Percentiles rank a stretch among this genome's conserved stretches.
Evolutionary conservation across 2,329 filamentous ascomycete species (phyloP).

Genomic region (Podosphaera aphanis): DNA sequence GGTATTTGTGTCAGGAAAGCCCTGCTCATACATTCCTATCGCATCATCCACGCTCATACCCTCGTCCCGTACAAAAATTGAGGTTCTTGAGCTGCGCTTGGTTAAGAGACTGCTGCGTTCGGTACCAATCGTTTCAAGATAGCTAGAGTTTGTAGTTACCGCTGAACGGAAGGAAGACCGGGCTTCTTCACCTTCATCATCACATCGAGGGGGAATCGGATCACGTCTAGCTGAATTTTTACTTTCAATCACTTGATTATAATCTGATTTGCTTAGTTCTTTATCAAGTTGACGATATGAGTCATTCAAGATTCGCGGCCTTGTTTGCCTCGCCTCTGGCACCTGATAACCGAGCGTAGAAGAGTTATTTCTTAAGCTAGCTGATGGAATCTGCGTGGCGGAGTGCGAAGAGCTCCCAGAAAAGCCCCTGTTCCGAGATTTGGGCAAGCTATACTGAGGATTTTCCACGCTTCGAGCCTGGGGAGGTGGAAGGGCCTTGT

Average conservation of each 20-base stretch:
- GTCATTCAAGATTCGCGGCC: slow-evolving; percentile 13
- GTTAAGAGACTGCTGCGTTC: slow-evolving; percentile 66
- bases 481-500: too few relatives aligned
- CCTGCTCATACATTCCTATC: slow-evolving; percentile 45
- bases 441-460: neutral
- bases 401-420: slow-evolving; percentile 14
- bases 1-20: slow-evolving; percentile 29
- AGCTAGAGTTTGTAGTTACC: slow-evolving; percentile 34
- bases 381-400: slow-evolving; percentile 3
- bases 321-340: slow-evolving; percentile 11
- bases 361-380: slow-evolving; percentile 9
- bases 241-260: slow-evolving; percentile 8
- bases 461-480: too few relatives aligned
- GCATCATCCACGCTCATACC: slow-evolving; percentile 42
- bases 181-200: slow-evolving; percentile 18
- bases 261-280: slow-evolving; percentile 10
- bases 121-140: slow-evolving; percentile 38
- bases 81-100: slow-evolving; percentile 54
- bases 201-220: slow-evolving; percentile 8
- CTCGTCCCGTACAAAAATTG: slow-evolving; percentile 27
- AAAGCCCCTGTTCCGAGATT: slow-evolving; percentile 11
- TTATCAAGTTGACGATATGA: slow-evolving; percentile 8
- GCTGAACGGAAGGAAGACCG: slow-evolving; percentile 36
- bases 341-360: slow-evolving; percentile 15
- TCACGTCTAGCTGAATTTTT: slow-evolving; percentile 7